Evolutionary conservation across 2,329 filamentous ascomycete species (phyloP), one percentile per base, ranked within the genome.

Genomic region (Davidsoniella neocaledoniae): DNA sequence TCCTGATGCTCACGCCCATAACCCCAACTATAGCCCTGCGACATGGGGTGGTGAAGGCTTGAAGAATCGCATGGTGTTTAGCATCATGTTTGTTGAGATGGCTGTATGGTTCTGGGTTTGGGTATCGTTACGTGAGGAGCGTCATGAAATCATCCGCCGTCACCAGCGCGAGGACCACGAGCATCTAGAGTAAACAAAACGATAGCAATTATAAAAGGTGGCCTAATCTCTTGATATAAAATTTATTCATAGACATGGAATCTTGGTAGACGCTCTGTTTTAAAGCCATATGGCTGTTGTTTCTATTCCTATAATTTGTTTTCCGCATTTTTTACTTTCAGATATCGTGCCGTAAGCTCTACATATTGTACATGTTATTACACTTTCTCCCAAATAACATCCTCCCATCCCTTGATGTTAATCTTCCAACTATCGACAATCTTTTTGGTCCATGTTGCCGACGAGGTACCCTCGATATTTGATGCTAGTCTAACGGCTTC

Each of bases 81-180:
- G 83, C 0, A 91, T 86, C 64, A 79, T 78, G 7, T 91, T 94
- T 58, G 60, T 94, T 60, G 88, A 95, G 68, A 76, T 86, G 62
- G 70, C 86, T 56, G 74, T 75, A 54, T 94, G 87, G 86, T 87
- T 94, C 64, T 94, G 87, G 87, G 78, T 77, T 21, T 86, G 79
- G 71, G 71, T 81, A 26, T 82, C 77, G 4, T 62, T 86, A 57
- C 69, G 77, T 48, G 82, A 86, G 58, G 82, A 86, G 67, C 60
- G 66, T n/a, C 55, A 58, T 4, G 64, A 62, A 17, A 59, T 74
- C 2, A 52, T 68, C 8, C 58, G 58, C 6, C 65, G 64, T 54
- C 67, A 53, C 38, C 49, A 48, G 49, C 43, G 21, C 21, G 47
- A 49, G 8, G 14, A 19, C 17, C 51, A 53, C 33, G 43, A 53